These are phyloP conservation scores for Colletotrichum sublineola DNA, from an alignment of 2,329 filamentous ascomycete species.

Conservation along the genomic window DNA sequence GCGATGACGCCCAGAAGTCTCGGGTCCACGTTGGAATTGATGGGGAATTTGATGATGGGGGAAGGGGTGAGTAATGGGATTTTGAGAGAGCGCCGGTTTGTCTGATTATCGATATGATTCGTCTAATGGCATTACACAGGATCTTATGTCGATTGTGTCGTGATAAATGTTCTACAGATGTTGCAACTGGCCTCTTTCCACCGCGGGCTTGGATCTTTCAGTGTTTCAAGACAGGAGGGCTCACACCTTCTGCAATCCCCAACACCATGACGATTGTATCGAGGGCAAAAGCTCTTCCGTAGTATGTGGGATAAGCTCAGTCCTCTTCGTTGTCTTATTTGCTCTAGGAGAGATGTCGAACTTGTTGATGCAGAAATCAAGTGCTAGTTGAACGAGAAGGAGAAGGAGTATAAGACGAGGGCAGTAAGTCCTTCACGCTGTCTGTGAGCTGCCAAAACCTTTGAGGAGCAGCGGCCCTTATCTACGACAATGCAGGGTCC, in stretches of 20 bases:
- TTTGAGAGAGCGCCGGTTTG: not conserved
- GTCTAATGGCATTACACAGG: not conserved
- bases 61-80: not conserved
- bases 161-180: too few species aligned
- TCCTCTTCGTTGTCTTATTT: not conserved
- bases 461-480: not conserved
- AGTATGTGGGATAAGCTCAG: not conserved
- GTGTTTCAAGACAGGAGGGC: not conserved
- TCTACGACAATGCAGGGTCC: not conserved
- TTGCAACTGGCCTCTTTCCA: not conserved
- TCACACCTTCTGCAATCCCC: not conserved
- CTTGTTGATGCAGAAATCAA: not conserved
- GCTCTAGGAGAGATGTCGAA: not conserved
- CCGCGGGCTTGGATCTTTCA: not conserved
- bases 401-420: not conserved
- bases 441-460: not conserved
- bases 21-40: not conserved
- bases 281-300: not conserved
- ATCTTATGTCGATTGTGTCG: not conserved
- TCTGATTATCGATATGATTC: too few species aligned
- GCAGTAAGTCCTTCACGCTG: not conserved
- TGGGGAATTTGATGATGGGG: not conserved
- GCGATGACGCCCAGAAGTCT: not conserved
- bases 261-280: not conserved
- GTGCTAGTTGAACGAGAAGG: not conserved